Conservation (phyloP, 345 rosid genomes). For the Stellera chamaejasme region DNA sequence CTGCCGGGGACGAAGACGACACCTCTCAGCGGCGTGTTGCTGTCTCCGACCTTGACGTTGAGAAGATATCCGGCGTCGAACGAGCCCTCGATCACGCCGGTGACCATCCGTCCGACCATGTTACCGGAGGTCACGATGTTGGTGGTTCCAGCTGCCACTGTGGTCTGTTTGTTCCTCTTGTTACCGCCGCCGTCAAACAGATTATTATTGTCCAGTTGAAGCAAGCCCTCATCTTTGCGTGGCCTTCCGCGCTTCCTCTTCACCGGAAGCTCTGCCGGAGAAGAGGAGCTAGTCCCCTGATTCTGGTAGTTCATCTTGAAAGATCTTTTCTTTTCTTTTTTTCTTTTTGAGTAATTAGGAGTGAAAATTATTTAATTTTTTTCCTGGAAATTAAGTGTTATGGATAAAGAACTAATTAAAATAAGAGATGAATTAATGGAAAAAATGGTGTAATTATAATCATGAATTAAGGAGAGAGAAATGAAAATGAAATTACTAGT, state of each 20-base stretch:
- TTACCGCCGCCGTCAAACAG: slow-evolving; percentile 10
- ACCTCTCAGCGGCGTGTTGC: slow-evolving; percentile 45
- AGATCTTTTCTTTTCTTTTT: neutral
- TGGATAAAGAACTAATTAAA: neutral
- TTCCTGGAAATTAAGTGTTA: neutral
- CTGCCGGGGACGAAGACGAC: slow-evolving; percentile 38
- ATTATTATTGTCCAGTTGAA: slow-evolving; percentile 3
- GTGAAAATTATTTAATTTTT: neutral
- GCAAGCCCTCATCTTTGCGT: slow-evolving; percentile 7
- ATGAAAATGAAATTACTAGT: too few species aligned
- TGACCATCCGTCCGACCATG: slow-evolving; percentile 46
- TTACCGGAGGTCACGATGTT: slow-evolving; percentile 9
- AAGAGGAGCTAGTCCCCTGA: slow-evolving; percentile 9
- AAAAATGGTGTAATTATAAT: too few species aligned
- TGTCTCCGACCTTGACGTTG: slow-evolving; percentile 42
- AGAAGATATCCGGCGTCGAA: slow-evolving; percentile 64
- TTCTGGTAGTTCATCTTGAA: slow-evolving; percentile 14
- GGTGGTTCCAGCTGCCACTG: slow-evolving; percentile 4
- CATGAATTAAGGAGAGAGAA: too few species aligned
- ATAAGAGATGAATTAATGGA: too few species aligned
- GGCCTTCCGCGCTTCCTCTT: slow-evolving; percentile 17
- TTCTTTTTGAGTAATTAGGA: neutral
- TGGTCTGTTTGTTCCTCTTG: slow-evolving; percentile 20
- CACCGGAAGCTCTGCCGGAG: slow-evolving; percentile 4
- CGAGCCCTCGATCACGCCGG: slow-evolving; percentile 57